Base-by-base conservation (phyloP, 371 early-diverging fungal genomes). In the Caulochytrium protostelioides region DNA sequence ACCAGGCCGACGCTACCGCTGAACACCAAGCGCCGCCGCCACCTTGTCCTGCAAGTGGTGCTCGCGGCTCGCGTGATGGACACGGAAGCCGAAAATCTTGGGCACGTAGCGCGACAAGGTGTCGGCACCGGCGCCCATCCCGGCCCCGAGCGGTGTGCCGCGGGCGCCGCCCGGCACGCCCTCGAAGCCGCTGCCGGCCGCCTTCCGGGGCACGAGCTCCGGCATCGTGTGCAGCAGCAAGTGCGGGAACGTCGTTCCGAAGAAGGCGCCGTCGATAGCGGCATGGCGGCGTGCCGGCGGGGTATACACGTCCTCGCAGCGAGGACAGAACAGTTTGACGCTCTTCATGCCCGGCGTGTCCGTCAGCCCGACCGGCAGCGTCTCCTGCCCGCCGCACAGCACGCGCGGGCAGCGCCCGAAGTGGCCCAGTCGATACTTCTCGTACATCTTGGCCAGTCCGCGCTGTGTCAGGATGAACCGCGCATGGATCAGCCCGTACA, bases 31-130 rank as follows among this genome's bases (percentile, higher is more conserved):
- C n/a, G n/a, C n/a, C n/a, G n/a, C n/a, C n/a, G n/a, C n/a, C n/a
- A n/a, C n/a, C n/a, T n/a, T n/a, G n/a, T n/a, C n/a, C n/a, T n/a
- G n/a, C n/a, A n/a, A n/a, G n/a, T n/a, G n/a, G n/a, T n/a, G n/a
- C n/a, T n/a, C n/a, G n/a, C n/a, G n/a, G n/a, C n/a, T n/a, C n/a
- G n/a, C n/a, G n/a, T 74, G 65, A 52, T 82, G 85, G 28, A 94
- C 55, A 43, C 76, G 78, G 64, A 97, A 92, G 4, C 98, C 98
- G 67, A 90, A 97, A 27, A 94, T 86, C 35, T 71, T 74, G 15
- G 98, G 98, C 23, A 75, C 69, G 52, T 92, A 94, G 14, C 81
- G 66, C 25, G 79, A 75, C 7, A 49, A 48, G n/a, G 56, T 42
- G n/a, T n/a, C n/a, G n/a, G n/a, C n/a, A n/a, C n/a, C n/a, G n/a